Percentiles rank a stretch among this genome's conserved stretches.
Evolutionary conservation across 2,329 filamentous ascomycete species (phyloP).

Genomic region (Simplicillium aogashimaense): DNA sequence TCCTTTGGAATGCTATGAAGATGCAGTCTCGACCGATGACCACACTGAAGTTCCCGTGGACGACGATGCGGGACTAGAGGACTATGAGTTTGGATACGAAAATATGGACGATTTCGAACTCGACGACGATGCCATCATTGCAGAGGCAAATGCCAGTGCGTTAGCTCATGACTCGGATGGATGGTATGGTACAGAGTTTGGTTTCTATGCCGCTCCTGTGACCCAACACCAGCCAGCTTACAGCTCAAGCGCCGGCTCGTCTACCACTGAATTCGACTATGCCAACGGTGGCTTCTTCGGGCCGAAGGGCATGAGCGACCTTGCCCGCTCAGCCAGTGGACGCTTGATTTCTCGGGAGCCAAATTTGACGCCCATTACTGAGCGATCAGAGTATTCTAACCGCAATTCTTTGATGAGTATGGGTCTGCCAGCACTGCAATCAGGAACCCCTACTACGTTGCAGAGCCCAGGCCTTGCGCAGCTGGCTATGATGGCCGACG

Average conservation of each 20-base stretch:
- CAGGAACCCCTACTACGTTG: slow-evolving; percentile 31
- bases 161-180: slow-evolving; percentile 87
- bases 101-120: slow-evolving; percentile 59
- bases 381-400: slow-evolving; percentile 91
- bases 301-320: slow-evolving; percentile 44
- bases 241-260: slow-evolving; percentile 21
- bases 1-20: slow-evolving; percentile 15
- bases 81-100: slow-evolving; percentile 45
- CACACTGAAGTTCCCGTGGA: slow-evolving; percentile 41
- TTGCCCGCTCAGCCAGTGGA: slow-evolving; percentile 63
- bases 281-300: slow-evolving; percentile 86
- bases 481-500: slow-evolving; percentile 54
- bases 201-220: slow-evolving; percentile 69
- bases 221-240: slow-evolving; percentile 32
- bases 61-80: slow-evolving; percentile 40
- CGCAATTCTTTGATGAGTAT: slow-evolving; percentile 82
- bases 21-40: slow-evolving; percentile 5
- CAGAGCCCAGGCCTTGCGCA: slow-evolving; percentile 69
- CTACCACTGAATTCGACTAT: slow-evolving; percentile 41
- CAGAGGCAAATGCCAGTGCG: slow-evolving; percentile 87
- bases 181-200: slow-evolving; percentile 94
- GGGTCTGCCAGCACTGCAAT: slow-evolving; percentile 27
- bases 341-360: slow-evolving; percentile 71
- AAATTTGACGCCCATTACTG: slow-evolving; percentile 91
- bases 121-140: slow-evolving; percentile 85